Conservation (phyloP, 2,329 filamentous ascomycete species). For the Phyllosticta capitalensis region DNA sequence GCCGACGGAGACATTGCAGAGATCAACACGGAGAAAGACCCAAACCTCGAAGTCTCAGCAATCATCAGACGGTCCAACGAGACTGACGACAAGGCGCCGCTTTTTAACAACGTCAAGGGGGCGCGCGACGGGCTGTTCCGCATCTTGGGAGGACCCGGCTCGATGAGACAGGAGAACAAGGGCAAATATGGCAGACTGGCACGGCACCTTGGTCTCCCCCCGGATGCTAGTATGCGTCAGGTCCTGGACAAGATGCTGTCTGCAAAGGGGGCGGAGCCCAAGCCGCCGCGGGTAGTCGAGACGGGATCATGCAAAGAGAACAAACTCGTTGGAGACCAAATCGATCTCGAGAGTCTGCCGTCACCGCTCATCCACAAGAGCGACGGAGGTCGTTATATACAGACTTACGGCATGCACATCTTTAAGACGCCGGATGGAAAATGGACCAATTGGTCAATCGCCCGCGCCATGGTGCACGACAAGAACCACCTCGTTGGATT, state of each 20-base stretch:
- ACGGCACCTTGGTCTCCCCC: slow-evolving; percentile 32
- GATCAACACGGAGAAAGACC: slow-evolving; percentile 35
- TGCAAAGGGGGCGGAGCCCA: slow-evolving; percentile 1
- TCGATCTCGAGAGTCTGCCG: slow-evolving; percentile 32
- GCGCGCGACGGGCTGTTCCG: slow-evolving; percentile 37
- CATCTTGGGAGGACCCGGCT: slow-evolving; percentile 38
- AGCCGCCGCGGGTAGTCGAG: slow-evolving; percentile 1
- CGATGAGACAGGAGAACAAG: slow-evolving; percentile 24
- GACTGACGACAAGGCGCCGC: slow-evolving; percentile 37
- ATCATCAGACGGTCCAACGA: slow-evolving; percentile 40
- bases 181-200: slow-evolving; percentile 35
- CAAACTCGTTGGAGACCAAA: slow-evolving; percentile 27
- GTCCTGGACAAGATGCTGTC: slow-evolving; percentile 13
- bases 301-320: slow-evolving; percentile 38
- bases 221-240: slow-evolving; percentile 17
- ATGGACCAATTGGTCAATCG: slow-evolving; percentile 43
- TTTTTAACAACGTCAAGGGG: slow-evolving; percentile 45
- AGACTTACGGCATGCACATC: slow-evolving; percentile 43
- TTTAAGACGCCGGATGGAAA: slow-evolving; percentile 35
- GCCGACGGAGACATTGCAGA: slow-evolving; percentile 37
- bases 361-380: slow-evolving; percentile 34
- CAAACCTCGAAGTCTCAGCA: slow-evolving; percentile 38
- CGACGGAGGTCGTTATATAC: slow-evolving; percentile 43
- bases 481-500: slow-evolving; percentile 33
- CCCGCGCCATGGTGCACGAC: slow-evolving; percentile 39